These are phyloP conservation scores for Penicillium lagena DNA, from an alignment of 495 filamentous ascomycete genomes.

Conservation along the genomic window DNA sequence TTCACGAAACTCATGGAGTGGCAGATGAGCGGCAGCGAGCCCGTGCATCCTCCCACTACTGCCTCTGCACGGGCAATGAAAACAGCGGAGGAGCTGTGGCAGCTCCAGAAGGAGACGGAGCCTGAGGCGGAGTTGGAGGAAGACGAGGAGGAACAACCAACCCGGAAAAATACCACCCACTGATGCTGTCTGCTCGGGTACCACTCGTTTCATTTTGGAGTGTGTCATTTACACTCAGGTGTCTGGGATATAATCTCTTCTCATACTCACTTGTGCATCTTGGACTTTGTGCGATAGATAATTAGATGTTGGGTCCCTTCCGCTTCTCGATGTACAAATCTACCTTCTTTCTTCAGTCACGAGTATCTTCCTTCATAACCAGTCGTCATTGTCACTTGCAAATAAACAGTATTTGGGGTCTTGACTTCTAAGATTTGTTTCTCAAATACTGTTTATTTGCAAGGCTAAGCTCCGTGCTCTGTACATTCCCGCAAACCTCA, in stretches of 20 bases:
- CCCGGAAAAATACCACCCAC: conserved; percentile 1
- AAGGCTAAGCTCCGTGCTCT: no score
- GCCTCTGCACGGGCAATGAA: conserved; percentile 14
- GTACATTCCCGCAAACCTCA: no score
- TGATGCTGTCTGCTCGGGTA: neutral
- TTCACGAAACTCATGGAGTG: conserved; percentile 98
- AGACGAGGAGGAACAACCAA: conserved; percentile 14
- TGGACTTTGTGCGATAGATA: neutral
- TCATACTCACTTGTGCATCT: conserved; percentile 7
- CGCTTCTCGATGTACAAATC: no score
- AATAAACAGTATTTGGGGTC: no score
- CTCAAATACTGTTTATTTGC: no score
- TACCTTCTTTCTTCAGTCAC: no score
- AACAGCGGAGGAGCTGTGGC: conserved; percentile 25
- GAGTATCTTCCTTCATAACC: no score
- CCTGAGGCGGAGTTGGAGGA: conserved; percentile 16
- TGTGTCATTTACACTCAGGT: conserved; percentile 1
- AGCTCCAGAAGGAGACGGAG: conserved; percentile 24
- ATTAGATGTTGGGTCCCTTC: no score
- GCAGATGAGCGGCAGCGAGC: conserved; percentile 88
- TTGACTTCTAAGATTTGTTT: no score
- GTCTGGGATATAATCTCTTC: conserved; percentile 9
- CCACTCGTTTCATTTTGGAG: conserved; percentile 2
- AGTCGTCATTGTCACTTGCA: no score
- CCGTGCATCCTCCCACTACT: conserved; percentile 12